Base-by-base conservation (phyloP, 169 alveolate species). In the Eimeria acervulina region DNA sequence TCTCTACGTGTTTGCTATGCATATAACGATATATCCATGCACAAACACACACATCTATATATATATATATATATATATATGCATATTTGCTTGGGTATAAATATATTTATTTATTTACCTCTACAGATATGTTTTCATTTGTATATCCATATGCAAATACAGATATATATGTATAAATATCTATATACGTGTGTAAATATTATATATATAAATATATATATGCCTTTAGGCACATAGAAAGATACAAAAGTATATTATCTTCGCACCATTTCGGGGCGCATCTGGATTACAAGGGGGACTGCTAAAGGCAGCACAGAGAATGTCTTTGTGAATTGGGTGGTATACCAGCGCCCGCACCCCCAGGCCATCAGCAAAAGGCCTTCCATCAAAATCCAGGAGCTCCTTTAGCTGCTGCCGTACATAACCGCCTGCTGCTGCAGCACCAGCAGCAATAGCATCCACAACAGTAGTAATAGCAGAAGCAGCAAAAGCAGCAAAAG, bases 271-370 rank as follows among this genome's bases (percentile, higher is more conserved):
- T 13, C 87, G 51, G 8, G 55, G 63, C 55, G 44, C 13, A 33
- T 38, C n/a, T 21, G 10, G 21, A 31, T 26, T 38, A 33, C 52
- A 76, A 1, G 87, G 55, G 38, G 87, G 33, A 33, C 61, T 17
- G 87, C 87, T 76, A 26, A 33, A 38, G 13, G 87, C 87, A 76
- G 87, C 87, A 42, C 87, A 76, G 55, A 76, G 87, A 38, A 61
- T 76, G 61, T 76, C 87, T 38, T 12, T 36, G 87, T 76, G 61
- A 10, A 38, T 19, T 8, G 87, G 87, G 59, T 76, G 87, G 21
- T 76, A 38, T 0, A 61, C 87, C 33, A 76, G 23, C 13, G 87
- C 87, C 36, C 87, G 12, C 61, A 76, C 87, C 17, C 87, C 87
- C 0, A 15, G 87, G 61, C 61, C 55, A 8, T 23, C 87, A 7